Percentiles rank a stretch among this genome's conserved stretches.
These are phyloP conservation scores for Xylariaceae sp. DNA, from an alignment of 2,329 filamentous ascomycete genomes.

Conservation along the genomic window DNA sequence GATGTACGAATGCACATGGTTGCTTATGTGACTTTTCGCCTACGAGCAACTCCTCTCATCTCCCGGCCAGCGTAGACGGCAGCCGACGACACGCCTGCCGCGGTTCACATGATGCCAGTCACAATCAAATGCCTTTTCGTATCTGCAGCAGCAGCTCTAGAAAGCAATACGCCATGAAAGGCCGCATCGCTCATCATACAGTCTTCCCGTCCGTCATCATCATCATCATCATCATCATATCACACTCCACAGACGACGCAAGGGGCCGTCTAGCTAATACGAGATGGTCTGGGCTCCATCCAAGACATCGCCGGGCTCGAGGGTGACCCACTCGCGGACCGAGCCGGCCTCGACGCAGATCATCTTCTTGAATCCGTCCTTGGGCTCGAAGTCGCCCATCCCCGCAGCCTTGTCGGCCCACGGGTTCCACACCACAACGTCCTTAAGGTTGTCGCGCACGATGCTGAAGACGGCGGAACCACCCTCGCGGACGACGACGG, in stretches of 20 bases:
- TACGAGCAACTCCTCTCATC: too few relatives aligned
- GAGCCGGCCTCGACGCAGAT: constrained; percentile 89
- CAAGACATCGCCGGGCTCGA: constrained; percentile 74
- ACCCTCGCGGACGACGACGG: constrained; percentile 60
- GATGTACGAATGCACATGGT: too few relatives aligned
- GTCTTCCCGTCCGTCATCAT: neutral
- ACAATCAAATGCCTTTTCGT: neutral
- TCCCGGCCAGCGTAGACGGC: too few relatives aligned
- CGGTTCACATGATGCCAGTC: neutral
- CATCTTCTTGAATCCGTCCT: constrained; percentile 90
- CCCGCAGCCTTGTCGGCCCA: constrained; percentile 81
- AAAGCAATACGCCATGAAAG: neutral
- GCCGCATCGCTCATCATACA: neutral
- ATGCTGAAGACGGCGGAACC: constrained; percentile 68
- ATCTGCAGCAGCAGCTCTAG: neutral
- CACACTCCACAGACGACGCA: neutral
- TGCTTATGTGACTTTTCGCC: too few relatives aligned
- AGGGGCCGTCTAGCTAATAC: constrained; percentile 15
- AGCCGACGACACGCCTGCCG: too few relatives aligned
- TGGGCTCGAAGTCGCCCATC: constrained; percentile 84
- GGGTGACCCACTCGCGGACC: constrained; percentile 76
- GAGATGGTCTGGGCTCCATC: constrained; percentile 60
- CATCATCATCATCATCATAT: constrained; percentile 1
- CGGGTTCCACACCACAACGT: constrained; percentile 96
- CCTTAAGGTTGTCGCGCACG: constrained; percentile 77